Percentiles rank a stretch among this genome's conserved stretches.
These are phyloP conservation scores for Fusarium globosum DNA, from an alignment of 2,329 filamentous ascomycete genomes.

Conservation along the genomic window DNA sequence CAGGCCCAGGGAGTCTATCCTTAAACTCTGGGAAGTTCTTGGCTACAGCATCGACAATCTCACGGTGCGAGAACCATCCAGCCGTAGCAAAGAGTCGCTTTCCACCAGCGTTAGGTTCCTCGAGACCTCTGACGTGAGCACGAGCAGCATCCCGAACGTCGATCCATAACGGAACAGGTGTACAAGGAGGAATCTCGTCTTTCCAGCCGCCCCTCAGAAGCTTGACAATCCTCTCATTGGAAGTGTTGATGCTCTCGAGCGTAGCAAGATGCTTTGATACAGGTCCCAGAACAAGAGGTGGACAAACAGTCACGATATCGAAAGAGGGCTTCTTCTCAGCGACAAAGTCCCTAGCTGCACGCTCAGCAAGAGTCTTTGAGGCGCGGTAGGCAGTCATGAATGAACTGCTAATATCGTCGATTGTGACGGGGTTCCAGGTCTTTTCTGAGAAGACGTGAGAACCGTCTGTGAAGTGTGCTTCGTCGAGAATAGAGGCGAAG, in stretches of 20 bases:
- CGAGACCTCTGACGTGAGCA: conserved; percentile 65
- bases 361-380: conserved; percentile 66
- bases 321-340: conserved; percentile 56
- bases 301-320: conserved; percentile 64
- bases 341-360: conserved; percentile 65
- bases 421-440: conserved; percentile 65
- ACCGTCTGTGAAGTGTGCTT: conserved; percentile 52
- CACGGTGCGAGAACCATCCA: conserved; percentile 59
- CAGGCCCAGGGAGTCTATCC: conserved; percentile 59
- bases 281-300: conserved; percentile 66
- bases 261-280: conserved; percentile 60
- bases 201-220: conserved; percentile 64
- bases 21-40: conserved; percentile 62
- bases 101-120: conserved; percentile 59
- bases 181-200: conserved; percentile 54
- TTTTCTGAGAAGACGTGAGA: conserved; percentile 57
- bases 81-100: conserved; percentile 62
- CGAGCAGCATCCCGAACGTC: conserved; percentile 67
- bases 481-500: conserved; percentile 63
- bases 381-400: conserved; percentile 62
- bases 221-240: conserved; percentile 62
- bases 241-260: conserved; percentile 63
- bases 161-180: conserved; percentile 59
- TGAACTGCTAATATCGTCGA: conserved; percentile 55
- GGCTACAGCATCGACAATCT: conserved; percentile 57